Base-by-base conservation (phyloP, 352 stramenopile species). In the Pythium folliculosum region DNA sequence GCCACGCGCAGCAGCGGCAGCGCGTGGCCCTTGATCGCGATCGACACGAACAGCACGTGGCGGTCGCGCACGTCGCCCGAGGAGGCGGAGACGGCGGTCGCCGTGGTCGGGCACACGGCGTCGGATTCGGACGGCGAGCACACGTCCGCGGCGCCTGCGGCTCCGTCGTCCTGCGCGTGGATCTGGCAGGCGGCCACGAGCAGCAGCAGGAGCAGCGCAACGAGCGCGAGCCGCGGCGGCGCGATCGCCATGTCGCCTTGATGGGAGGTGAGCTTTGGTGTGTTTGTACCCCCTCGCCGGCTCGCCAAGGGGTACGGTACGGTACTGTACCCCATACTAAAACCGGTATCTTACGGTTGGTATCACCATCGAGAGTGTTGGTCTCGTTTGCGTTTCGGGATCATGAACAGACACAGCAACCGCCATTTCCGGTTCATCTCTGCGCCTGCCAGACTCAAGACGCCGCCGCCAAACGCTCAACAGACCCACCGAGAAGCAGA, bases 21-120 rank as follows among this genome's bases (percentile, higher is more conserved):
- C 22, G 87, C 84, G 60, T 96, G 88, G 35, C 84, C 80, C 50
- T 90, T 88, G 63, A 96, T 93, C 10, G 81, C 86, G 27, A 95
- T 91, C 10, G 86, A 92, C 47, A 92, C 75, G 37, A 95, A 94
- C 5, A 95, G 62, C 59, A 96, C 86, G 57, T 89, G 82, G 35
- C 52, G 53, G 5, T 49, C 48, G 50, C 35, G 67, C 3, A 59
- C 61, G 43, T 69, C 67, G 63, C 44, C 40, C 38, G n/a, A 4
- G 51, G 47, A 61, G 12, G 60, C 40, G 7, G 21, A n/a, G 21
- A 48, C 16, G 14, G 59, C 7, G n/a, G 59, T 51, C 27, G 59
- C 27, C 30, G 35, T 32, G 37, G 32, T 37, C 6, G 21, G 56
- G 9, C 23, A 63, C 25, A 27, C 32, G 22, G 25, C 50, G 27